phyloP scores from a whole-genome alignment of 2,329 filamentous ascomycete species.

The Paraphaeosphaeria sporulosa region DNA sequence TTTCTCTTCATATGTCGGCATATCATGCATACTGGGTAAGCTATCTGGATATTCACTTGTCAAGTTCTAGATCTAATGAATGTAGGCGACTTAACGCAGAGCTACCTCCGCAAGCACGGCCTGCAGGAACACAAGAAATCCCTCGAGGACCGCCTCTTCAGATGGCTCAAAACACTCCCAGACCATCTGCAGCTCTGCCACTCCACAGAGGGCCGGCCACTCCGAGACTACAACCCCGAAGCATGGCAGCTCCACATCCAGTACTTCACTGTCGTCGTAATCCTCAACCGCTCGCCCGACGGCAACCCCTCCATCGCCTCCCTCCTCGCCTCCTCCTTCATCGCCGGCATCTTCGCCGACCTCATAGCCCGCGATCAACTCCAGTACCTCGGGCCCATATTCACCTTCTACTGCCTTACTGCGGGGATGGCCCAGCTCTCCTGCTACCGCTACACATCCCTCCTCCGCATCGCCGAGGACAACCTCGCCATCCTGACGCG shows the following conservation, averaged over 20 bases:
- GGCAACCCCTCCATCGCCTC: slow-evolving; percentile 47
- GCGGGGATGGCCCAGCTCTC: slow-evolving; percentile 52
- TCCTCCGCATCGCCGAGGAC: slow-evolving; percentile 36
- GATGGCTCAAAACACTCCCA: slow-evolving; percentile 51
- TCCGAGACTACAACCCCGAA: slow-evolving; percentile 45
- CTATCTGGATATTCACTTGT: background rate
- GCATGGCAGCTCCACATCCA: slow-evolving; percentile 48
- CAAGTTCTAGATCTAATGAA: background rate
- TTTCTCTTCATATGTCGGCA: slow-evolving; percentile 50
- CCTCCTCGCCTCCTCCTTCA: slow-evolving; percentile 51
- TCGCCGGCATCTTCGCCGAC: slow-evolving; percentile 54
- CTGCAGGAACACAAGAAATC: slow-evolving; percentile 40
- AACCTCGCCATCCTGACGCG: slow-evolving; percentile 37
- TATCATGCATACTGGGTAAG: slow-evolving; percentile 48
- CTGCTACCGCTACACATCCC: slow-evolving; percentile 45
- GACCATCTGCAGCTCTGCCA: slow-evolving; percentile 40
- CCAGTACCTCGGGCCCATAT: slow-evolving; percentile 50
- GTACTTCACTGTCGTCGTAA: slow-evolving; percentile 51
- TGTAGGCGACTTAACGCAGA: slow-evolving; percentile 50
- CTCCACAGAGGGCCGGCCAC: slow-evolving; percentile 27
- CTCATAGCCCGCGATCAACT: slow-evolving; percentile 53
- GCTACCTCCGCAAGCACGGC: slow-evolving; percentile 46
- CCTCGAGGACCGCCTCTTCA: slow-evolving; percentile 50
- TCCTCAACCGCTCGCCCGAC: slow-evolving; percentile 48
- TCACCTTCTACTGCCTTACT: slow-evolving; percentile 52